Evolutionary conservation across 768 basidiomycete genomes (phyloP).

Genomic region (Nidularia pulvinata): DNA sequence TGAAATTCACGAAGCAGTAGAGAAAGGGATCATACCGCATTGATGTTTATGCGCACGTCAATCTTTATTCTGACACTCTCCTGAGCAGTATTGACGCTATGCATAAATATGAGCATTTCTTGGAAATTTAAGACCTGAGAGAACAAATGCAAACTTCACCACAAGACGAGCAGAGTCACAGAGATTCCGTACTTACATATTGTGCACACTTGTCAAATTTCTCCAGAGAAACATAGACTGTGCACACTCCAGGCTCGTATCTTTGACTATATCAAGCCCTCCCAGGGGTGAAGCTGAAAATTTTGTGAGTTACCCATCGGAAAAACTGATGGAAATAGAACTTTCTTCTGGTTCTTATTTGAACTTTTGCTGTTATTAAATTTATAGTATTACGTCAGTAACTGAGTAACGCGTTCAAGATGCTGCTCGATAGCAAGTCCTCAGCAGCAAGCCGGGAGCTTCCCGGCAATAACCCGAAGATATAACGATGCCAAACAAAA

Average conservation of each 20-base stretch:
- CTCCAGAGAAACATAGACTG: neutral
- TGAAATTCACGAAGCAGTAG: neutral
- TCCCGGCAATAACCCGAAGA: too few relatives aligned
- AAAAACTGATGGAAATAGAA: too few relatives aligned
- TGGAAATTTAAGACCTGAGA: neutral
- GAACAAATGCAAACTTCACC: neutral
- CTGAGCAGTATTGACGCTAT: slow-evolving; percentile 27
- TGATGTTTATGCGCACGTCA: slow-evolving; percentile 22
- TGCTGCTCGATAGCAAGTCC: neutral
- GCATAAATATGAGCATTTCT: neutral
- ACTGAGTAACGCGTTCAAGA: too few relatives aligned
- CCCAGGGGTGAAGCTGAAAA: too few relatives aligned
- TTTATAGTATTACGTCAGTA: too few relatives aligned
- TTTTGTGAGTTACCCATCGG: too few relatives aligned
- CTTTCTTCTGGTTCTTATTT: too few relatives aligned
- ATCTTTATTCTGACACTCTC: slow-evolving; percentile 25
- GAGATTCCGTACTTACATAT: neutral
- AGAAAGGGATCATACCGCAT: slow-evolving; percentile 16
- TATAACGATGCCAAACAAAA: too few relatives aligned
- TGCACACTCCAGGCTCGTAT: too few relatives aligned
- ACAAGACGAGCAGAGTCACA: neutral
- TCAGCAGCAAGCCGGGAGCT: neutral
- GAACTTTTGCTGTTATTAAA: too few relatives aligned
- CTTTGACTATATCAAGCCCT: too few relatives aligned
- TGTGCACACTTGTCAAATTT: neutral